Conservation (phyloP, 768 basidiomycete genomes). For the Pulveroboletus ravenelii region DNA sequence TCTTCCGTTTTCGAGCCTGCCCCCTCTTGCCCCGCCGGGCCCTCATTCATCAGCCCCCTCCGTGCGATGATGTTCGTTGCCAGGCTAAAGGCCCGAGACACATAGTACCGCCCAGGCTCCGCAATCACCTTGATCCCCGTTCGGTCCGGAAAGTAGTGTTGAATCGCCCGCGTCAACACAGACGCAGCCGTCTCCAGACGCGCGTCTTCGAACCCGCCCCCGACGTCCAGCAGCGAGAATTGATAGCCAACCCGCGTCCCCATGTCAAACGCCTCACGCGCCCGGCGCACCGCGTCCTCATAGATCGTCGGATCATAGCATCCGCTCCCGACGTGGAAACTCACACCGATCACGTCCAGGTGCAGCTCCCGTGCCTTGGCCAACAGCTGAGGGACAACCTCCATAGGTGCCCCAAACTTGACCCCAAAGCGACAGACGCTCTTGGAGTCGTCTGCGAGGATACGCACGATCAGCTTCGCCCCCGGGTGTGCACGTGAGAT, state of each 20-base stretch:
- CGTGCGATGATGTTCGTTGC: slow-evolving; percentile 93
- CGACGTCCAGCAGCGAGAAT: slow-evolving; percentile 86
- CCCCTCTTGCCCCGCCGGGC: slow-evolving; percentile 18
- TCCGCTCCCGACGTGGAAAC: slow-evolving; percentile 97
- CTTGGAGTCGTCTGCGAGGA: slow-evolving; percentile 97
- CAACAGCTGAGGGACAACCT: slow-evolving; percentile 73
- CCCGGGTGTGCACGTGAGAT: slow-evolving; percentile 73
- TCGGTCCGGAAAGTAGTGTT: slow-evolving; percentile 73
- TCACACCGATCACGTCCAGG: slow-evolving; percentile 88
- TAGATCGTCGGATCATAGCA: slow-evolving; percentile 92
- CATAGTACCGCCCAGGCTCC: slow-evolving; percentile 94
- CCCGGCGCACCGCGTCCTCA: slow-evolving; percentile 81
- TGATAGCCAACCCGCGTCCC: slow-evolving; percentile 73
- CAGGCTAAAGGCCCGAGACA: slow-evolving; percentile 86
- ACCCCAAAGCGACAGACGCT: slow-evolving; percentile 88
- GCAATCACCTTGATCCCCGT: slow-evolving; percentile 76
- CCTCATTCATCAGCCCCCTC: slow-evolving; percentile 50
- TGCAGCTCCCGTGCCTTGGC: slow-evolving; percentile 70
- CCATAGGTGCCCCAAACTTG: slow-evolving; percentile 93
- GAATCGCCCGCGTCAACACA: slow-evolving; percentile 66
- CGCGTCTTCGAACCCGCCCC: slow-evolving; percentile 92
- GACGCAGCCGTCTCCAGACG: slow-evolving; percentile 77
- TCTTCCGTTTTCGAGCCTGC: slow-evolving; percentile 28
- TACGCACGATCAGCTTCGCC: slow-evolving; percentile 88
- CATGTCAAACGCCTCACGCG: slow-evolving; percentile 83